These are phyloP conservation scores for Schwanniomyces sp. DNA, from an alignment of 805 yeast species.

Conservation along the genomic window DNA sequence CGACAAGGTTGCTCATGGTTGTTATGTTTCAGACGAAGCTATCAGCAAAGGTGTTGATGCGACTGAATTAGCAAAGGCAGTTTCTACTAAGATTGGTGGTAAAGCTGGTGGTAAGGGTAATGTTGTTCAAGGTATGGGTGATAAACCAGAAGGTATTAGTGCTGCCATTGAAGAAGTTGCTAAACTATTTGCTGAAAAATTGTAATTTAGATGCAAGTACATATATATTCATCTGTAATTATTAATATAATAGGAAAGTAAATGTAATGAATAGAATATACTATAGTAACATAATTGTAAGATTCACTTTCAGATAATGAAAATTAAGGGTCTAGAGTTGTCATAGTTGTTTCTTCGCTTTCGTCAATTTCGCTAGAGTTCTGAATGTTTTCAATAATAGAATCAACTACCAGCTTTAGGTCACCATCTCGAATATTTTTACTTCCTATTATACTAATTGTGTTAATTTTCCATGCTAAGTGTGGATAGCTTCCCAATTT, in stretches of 20 bases:
- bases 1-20: constrained; percentile 92
- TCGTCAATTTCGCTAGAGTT: constrained; percentile 58
- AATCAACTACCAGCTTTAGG: constrained; percentile 46
- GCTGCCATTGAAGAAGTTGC: constrained; percentile 74
- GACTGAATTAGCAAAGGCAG: constrained; percentile 70
- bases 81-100: constrained; percentile 81
- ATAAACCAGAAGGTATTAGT: constrained; percentile 64
- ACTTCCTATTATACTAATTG: constrained; percentile 74
- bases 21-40: constrained; percentile 76
- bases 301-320: too few species aligned
- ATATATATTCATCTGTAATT: neutral
- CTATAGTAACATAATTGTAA: too few species aligned
- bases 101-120: constrained; percentile 98
- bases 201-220: constrained; percentile 21
- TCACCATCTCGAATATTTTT: constrained; percentile 21
- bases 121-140: constrained; percentile 96
- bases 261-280: neutral
- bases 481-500: constrained; percentile 90
- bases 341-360: constrained; percentile 54
- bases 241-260: neutral
- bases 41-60: constrained; percentile 71
- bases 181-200: constrained; percentile 58
- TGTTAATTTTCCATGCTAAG: constrained; percentile 57
- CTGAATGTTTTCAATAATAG: constrained; percentile 45
- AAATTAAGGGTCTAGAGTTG: constrained; percentile 20